A percentile compares a stretch with the other conserved stretches of the same genome.
These are phyloP conservation scores for Pilatotrama ljubarskyi DNA, from an alignment of 768 basidiomycete species.

Conservation along the genomic window DNA sequence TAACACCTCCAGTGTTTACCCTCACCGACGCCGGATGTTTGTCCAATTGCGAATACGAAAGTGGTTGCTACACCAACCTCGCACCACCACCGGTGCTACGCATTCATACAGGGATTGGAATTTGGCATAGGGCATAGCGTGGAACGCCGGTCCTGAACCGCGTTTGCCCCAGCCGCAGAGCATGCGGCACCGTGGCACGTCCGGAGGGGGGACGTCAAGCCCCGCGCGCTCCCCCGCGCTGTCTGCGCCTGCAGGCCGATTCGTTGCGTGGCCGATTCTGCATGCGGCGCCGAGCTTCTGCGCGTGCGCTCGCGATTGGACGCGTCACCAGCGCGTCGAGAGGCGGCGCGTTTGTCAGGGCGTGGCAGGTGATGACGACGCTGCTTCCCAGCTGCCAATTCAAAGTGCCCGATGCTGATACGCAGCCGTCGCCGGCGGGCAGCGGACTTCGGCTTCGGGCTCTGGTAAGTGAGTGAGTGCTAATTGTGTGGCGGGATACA, in stretches of 20 bases:
- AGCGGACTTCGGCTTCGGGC: not conserved
- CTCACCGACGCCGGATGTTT: no score
- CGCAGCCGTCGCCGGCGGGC: not conserved
- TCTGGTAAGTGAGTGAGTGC: no score
- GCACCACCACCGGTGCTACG: no score
- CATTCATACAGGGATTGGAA: no score
- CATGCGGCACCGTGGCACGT: not conserved
- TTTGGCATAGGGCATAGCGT: no score
- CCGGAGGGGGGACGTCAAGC: not conserved
- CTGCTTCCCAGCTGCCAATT: no score
- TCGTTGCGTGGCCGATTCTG: not conserved
- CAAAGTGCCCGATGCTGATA: no score
- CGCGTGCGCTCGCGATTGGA: not conserved
- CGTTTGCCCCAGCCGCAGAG: not conserved
- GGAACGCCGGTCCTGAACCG: no score
- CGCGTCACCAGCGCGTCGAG: not conserved
- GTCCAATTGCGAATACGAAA: no score
- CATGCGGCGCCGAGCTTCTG: slow-evolving; percentile 1
- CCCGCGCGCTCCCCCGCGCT: not conserved
- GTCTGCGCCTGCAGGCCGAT: not conserved
- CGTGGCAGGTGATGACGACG: no score
- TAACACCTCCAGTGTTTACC: not conserved
- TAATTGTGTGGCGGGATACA: not conserved
- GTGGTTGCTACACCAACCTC: no score
- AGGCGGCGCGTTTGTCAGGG: not conserved